These are phyloP conservation scores for Exophiala spinifera DNA, from an alignment of 2,329 filamentous ascomycete genomes.

Conservation along the genomic window DNA sequence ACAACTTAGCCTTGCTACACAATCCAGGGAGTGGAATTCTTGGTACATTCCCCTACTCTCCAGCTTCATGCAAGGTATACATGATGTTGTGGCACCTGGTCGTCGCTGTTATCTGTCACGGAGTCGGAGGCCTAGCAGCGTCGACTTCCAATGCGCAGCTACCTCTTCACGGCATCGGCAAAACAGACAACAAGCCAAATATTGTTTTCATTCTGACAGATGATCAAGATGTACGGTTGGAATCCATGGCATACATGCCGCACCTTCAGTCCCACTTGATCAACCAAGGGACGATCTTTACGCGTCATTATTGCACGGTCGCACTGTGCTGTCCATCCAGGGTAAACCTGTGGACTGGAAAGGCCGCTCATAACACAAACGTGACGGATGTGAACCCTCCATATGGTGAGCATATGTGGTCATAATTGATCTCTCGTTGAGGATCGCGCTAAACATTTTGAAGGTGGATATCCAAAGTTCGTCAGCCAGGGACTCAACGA, in stretches of 20 bases:
- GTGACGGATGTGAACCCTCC: conserved; percentile 57
- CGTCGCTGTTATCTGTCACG: too few species aligned
- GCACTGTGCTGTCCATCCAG: conserved; percentile 66
- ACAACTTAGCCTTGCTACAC: too few species aligned
- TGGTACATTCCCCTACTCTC: too few species aligned
- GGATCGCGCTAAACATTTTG: neutral
- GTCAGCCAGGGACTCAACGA: conserved; percentile 50
- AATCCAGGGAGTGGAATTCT: too few species aligned
- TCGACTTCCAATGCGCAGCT: too few species aligned
- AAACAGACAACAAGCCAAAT: conserved; percentile 40
- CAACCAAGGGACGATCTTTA: conserved; percentile 58
- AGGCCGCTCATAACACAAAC: conserved; percentile 67
- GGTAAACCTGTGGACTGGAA: conserved; percentile 63
- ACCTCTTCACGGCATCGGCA: too few species aligned
- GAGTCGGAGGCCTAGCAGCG: too few species aligned
- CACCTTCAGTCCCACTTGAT: conserved; percentile 54
- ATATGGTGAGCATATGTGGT: conserved; percentile 7
- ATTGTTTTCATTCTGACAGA: conserved; percentile 67
- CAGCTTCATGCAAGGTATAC: too few species aligned
- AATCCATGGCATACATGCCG: conserved; percentile 60
- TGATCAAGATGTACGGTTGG: conserved; percentile 62
- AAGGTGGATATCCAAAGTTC: conserved; percentile 51
- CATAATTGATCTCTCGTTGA: too few species aligned
- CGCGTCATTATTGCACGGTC: conserved; percentile 64
- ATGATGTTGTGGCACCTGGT: too few species aligned